Conservation (phyloP, 164 flowering plant species). For the Vitis vinifera region ASM3070453v1 NC_081818.1:9758001-9758500, state of each 20-base stretch:
- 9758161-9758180: conserved; percentile 96
- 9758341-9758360: conserved; percentile 86
- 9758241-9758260: conserved; percentile 95
- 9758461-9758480: conserved; percentile 74
- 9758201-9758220: conserved; percentile 91
- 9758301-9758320: conserved; percentile 73
- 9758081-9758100: conserved; percentile 81
- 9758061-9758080: conserved; percentile 96
- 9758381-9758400: conserved; percentile 68
- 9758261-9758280: conserved; percentile 83
- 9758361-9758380: conserved; percentile 76
- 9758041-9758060: conserved; percentile 99
- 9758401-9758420: conserved; percentile 68
- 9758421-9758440: conserved; percentile 85
- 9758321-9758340: conserved; percentile 70
- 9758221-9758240: conserved; percentile 92
- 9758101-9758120: conserved; percentile 96
- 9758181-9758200: conserved; percentile 91
- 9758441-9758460: conserved; percentile 75
- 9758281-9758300: conserved; percentile 85
- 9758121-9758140: conserved; percentile 99
- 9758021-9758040: conserved; percentile 94
- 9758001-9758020: conserved; percentile 94
- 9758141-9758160: conserved; percentile 97
- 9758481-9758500: conserved; percentile 72